Evolutionary conservation across 2,329 filamentous ascomycete species (phyloP), one percentile per base, ranked within the genome.

Genomic region (Fusarium brachygibbosum): DNA sequence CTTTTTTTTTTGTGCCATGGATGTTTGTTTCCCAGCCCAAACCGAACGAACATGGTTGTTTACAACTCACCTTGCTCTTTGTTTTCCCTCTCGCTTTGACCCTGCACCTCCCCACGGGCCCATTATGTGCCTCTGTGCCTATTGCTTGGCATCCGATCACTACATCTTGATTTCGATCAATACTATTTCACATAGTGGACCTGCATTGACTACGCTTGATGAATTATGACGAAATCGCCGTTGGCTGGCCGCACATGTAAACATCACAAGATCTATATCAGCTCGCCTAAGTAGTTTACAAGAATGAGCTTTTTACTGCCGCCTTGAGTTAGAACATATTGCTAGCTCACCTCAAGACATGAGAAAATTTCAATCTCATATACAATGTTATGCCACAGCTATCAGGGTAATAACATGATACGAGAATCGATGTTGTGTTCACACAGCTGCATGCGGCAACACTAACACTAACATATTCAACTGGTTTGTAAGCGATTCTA

Each of bases 11-110:
- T 10, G 3, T 6, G 16, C 25, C 31, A 28, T 55, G 31, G 49
- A 53, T 70, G 50, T 49, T 71, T 66, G 54, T 71, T 55, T 69
- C 49, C 35, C 29, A 23, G 19, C 14, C 21, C 21, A 17, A 31
- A 29, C 31, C 6, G 28, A n/a, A n/a, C 28, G 19, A 46, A 41
- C 45, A 10, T 46, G 49, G 31, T 52, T 68, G 59, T 58, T 63
- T 63, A 31, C 50, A 40, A 42, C 23, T 49, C 23, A 54, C 61
- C 38, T 66, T 42, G 62, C 23, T 46, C 40, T 50, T 50, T 42
- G 34, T 45, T 52, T 49, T 44, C 34, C 40, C 25, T 38, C 38
- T 55, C 61, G 54, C 55, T 66, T 41, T 65, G 35, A 51, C 61
- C 53, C 45, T 58, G 35, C 11, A 19, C 37, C 37, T 59, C 34